Base-by-base conservation (phyloP, 441 rosid genomes). In the Rhodomyrtus psidioides region DNA sequence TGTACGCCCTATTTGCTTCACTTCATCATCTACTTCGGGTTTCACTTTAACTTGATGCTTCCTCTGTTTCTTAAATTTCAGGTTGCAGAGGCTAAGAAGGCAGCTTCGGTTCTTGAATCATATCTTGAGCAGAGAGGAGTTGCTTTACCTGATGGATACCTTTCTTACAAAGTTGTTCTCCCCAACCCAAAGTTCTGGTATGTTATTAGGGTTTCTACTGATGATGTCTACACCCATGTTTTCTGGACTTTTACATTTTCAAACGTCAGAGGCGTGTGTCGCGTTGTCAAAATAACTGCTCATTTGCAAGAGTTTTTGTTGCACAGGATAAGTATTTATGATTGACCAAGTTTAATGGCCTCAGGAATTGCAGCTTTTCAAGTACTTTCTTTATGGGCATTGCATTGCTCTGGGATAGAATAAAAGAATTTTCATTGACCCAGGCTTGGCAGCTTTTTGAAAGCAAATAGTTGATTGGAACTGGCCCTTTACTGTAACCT, bases 41-140 rank as follows among this genome's bases (percentile, higher is more conserved):
- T 81, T 83, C 39, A 27, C 26, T 55, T 85, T 51, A 21, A 85
- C 21, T 82, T 55, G 87, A 27, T 81, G 53, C 34, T 28, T 39
- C n/a, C 76, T 74, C 79, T 21, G 79, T 39, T 21, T 12, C 83
- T 54, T 28, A 54, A 82, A 60, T 92, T 87, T 88, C 93, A 97
- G 99, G 88, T 94, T 55, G 92, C 89, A 62, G 94, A 93, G 89
- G 89, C 89, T 57, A 94, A 91, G 86, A 91, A 91, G 85, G 94
- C 92, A 86, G 94, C 93, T 92, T 90, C 89, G 28, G 87, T 97
- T 90, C 96, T 97, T 83, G 96, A 94, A 92, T 93, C 96, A 83
- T 97, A 97, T 91, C 94, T 96, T 88, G 97, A 95, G 83, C 99
- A 94, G 88, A 93, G 98, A 86, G 98, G 99, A 55, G 91, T 96